Evolutionary conservation across 345 rosid genomes (phyloP), one percentile per base, ranked within the genome.

Genomic region (Citrus hindsii): DNA sequence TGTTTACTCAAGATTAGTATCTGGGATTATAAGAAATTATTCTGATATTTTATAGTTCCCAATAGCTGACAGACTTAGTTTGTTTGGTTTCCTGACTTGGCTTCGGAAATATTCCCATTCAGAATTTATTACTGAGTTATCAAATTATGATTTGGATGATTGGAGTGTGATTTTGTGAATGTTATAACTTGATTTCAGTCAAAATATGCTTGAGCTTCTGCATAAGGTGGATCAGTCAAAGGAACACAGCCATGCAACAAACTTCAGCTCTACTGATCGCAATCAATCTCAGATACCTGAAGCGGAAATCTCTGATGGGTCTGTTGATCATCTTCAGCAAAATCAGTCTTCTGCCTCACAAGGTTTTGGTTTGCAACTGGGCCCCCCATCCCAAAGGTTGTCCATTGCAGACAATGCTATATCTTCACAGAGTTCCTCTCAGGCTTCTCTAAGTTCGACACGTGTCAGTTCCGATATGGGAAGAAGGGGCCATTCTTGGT

Each of bases 181-280:
- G 48, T 27, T 60, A 68, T 58, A 73, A 77, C 55, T 67, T 40
- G 51, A 55, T 63, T 80, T 85, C 90, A 93, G 97, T 85, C 91
- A 91, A 83, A 89, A 93, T 76, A 91, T 95, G 96, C 90, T 93
- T 79, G 96, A 95, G 85, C 98, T 93, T 82, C 92, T 93, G 82
- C 90, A 90, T 82, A 95, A 95, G 90, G 92, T 93, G 82, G 93
- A 93, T 82, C 91, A 88, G 59, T 81, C 92, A 42, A 79, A 81
- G 78, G 92, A 90, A 60, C 83, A 62, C 76, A 85, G 84, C 65
- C 77, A 82, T 76, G 86, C 85, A 76, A 71, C 84, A 63, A 86
- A 82, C 68, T 73, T 86, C 67, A 83, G 87, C 80, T 89, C 93
- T 71, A 81, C 85, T 53, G 85, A 82, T 60, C 76, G 46, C 69